Base-by-base conservation (phyloP, 2,329 filamentous ascomycete genomes). In the Didymella pomorum region DNA sequence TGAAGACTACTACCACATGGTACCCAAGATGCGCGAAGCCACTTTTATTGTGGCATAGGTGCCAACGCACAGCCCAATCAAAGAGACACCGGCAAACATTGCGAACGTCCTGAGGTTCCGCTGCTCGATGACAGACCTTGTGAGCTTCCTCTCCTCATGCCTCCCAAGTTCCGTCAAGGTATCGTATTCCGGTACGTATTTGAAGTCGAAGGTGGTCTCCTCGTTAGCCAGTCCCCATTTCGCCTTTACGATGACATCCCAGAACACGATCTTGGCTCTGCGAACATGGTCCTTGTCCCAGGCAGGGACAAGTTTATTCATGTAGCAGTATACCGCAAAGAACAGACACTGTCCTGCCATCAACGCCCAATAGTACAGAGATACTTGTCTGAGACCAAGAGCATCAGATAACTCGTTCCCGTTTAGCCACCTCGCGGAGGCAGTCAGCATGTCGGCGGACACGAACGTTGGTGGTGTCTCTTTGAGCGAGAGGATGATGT, bases 401-500 rank as follows among this genome's bases (percentile, higher is more conserved):
- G 79, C 80, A 66, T 87, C 82, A 28, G 83, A 81, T 0, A 93
- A 81, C 16, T 85, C 81, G 31, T 83, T 79, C 3, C 90, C 89
- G 69, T 92, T 92, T 16, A 93, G 80, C 82, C 88, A 90, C 57
- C 89, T 82, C 5, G 87, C 85, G 70, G 86, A 84, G 0, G 89
- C 90, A 48, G 85, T 82, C 51, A 93, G 81, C 72, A 92, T 91
- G 45, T 86, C 84, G 6, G 84, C 82, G 1, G 86, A 88, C 0
- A 88, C 83, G 64, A 86, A 88, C 0, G 86, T 82, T 0, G 91
- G 91, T 0, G 89, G 85, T 39, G 86, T 84, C 48, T 83, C 81
- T 65, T 88, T 82, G n/a, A 93, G 80, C 3, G 85, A 84, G 3
- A 85, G 82, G 65, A 94, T 87, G 68, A 93, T 89, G 70, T 93